These are phyloP conservation scores for Debaryomyces prosopidis DNA, from an alignment of 805 yeast genomes.

Conservation along the genomic window DNA sequence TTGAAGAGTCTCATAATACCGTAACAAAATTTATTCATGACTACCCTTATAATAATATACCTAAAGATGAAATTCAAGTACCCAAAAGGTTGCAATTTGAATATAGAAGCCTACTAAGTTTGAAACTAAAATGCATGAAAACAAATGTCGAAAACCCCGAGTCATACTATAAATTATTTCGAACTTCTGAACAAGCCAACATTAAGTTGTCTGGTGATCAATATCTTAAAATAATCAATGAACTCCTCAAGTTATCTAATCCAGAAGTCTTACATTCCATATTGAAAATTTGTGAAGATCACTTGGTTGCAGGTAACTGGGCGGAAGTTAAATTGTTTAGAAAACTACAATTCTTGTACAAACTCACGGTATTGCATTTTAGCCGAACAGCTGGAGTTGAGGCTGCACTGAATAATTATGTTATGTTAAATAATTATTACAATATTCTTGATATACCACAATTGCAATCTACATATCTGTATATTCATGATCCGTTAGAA, in stretches of 20 bases:
- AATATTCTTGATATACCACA: conserved; percentile 14
- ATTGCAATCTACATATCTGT: conserved; percentile 11
- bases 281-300: conserved; percentile 26
- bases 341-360: conserved; percentile 26
- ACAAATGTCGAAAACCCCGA: conserved; percentile 2
- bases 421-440: conserved; percentile 27
- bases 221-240: conserved; percentile 13
- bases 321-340: conserved; percentile 22
- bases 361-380: conserved; percentile 21
- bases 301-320: conserved; percentile 32
- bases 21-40: conserved; percentile 12
- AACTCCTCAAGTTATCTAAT: conserved; percentile 4
- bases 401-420: conserved; percentile 14
- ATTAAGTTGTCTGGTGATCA: conserved; percentile 20
- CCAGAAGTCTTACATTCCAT: conserved; percentile 11
- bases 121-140: conserved; percentile 16
- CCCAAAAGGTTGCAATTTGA: conserved; percentile 21
- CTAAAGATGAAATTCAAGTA: conserved; percentile 4
- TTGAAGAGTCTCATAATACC: conserved; percentile 21
- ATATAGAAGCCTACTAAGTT: conserved; percentile 15
- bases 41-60: conserved; percentile 17
- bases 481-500: conserved; percentile 11
- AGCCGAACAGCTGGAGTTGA: conserved; percentile 13
- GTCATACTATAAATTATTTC: conserved; percentile 12
- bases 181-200: conserved; percentile 4